These are phyloP conservation scores for Iberis pinnata DNA, from an alignment of 345 rosid genomes.

Conservation along the genomic window DNA sequence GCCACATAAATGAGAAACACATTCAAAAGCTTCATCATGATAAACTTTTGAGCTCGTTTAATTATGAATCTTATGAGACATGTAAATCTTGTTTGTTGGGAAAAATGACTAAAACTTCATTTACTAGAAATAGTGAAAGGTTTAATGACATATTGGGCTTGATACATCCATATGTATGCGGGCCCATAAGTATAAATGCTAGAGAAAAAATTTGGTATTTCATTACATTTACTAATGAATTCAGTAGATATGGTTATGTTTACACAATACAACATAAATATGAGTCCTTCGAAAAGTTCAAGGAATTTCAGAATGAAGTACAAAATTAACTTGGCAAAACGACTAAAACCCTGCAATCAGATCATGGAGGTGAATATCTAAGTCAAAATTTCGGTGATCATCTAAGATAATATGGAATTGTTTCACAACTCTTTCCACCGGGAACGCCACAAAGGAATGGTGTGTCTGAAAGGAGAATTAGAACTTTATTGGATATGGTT, in stretches of 20 bases:
- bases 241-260: conserved; percentile 2
- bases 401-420: background rate
- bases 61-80: background rate
- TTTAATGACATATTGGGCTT: background rate
- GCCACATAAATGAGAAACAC: background rate
- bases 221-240: conserved; percentile 6
- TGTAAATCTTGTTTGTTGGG: background rate
- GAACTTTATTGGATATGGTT: background rate
- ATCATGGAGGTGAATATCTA: background rate
- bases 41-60: background rate
- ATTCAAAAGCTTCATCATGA: background rate
- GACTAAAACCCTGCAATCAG: background rate
- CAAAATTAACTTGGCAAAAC: background rate
- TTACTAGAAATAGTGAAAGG: background rate
- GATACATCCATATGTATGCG: background rate
- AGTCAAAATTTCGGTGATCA: background rate
- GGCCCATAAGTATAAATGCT: background rate
- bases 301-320: background rate
- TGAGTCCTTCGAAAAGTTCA: background rate
- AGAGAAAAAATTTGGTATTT: background rate
- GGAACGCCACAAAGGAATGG: background rate
- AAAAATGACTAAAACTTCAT: background rate
- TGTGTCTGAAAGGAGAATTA: background rate
- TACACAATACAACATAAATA: background rate
- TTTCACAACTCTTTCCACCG: background rate